Base-by-base conservation (phyloP, 2,329 filamentous ascomycete species). In the Xylaria sp. region DNA sequence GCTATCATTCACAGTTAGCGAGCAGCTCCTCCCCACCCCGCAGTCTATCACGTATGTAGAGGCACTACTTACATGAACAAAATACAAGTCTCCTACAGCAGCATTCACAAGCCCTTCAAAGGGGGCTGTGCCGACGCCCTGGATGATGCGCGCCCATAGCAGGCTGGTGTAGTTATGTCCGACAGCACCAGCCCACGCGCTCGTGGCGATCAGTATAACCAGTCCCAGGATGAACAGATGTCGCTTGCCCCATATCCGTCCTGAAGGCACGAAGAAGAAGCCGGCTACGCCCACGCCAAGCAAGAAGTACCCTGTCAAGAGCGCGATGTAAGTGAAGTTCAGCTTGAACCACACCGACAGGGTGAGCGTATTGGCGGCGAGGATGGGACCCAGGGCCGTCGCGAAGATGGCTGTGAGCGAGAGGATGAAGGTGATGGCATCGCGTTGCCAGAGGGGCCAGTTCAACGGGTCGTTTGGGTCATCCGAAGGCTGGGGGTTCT, bases 51-150 rank as follows among this genome's bases (percentile, higher is more conserved):
- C 19, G 46, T n/a, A n/a, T 45, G 43, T 8, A 25, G 3, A 42
- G 47, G 19, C 14, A 51, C 42, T 9, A 76, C 85, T 77, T 76
- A 91, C 87, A 78, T 94, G 94, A 25, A 97, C 92, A 76, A 89
- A 95, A 77, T 94, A 97, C 54, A 98, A 75, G 75, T 98, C 94
- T 42, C 93, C 94, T 6, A 97, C 91, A 51, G 88, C 89, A 0
- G 92, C 92, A 76, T 96, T 97, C 61, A 97, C 89, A 23, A 97
- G 80, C 1, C 92, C 91, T 78, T 98, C 94, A 68, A 95, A 97
- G 0, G 94, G 94, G 8, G 93, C 93, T 17, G 93, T 83, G 0
- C 90, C 93, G 45, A 97, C 84, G 19, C 94, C 94, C 76, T 97
- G 94, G 60, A 96, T 86, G 54, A 96, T 85, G 12, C 94, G 84